Percentiles rank a stretch among this genome's conserved stretches.
These are phyloP conservation scores for Westerdykella ornata DNA, from an alignment of 2,329 filamentous ascomycete species.

Conservation along the genomic window DNA sequence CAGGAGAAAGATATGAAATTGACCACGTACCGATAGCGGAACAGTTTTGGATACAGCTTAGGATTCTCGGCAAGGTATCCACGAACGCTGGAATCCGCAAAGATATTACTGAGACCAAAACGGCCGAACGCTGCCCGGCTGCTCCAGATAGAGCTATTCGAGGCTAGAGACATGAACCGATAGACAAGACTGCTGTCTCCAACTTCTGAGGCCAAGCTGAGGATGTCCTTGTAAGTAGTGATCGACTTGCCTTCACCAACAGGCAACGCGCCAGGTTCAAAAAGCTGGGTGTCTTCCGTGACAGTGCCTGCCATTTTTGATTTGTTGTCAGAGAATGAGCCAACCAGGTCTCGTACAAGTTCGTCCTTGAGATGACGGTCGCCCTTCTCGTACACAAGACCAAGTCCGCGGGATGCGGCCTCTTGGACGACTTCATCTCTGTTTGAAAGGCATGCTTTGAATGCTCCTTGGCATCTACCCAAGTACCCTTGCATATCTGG, in stretches of 20 bases:
- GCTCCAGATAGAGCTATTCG: constrained; percentile 94
- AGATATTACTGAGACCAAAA: constrained; percentile 84
- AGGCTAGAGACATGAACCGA: constrained; percentile 95
- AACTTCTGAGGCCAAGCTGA: constrained; percentile 90
- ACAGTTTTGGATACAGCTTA: constrained; percentile 92
- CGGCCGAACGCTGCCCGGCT: constrained; percentile 93
- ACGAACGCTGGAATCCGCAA: constrained; percentile 71
- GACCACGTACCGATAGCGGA: constrained; percentile 60
- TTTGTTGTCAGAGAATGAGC: constrained; percentile 72
- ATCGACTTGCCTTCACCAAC: constrained; percentile 78
- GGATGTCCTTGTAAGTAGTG: constrained; percentile 96
- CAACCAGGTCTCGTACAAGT: constrained; percentile 78
- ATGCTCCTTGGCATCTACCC: constrained; percentile 74
- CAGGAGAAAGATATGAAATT: background rate
- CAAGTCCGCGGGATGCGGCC: constrained; percentile 81
- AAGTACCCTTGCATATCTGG: constrained; percentile 65
- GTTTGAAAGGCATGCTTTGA: constrained; percentile 79
- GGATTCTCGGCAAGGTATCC: constrained; percentile 71
- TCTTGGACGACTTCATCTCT: constrained; percentile 94
- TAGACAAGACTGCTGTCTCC: constrained; percentile 95
- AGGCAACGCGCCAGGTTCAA: constrained; percentile 82
- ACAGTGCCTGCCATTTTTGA: constrained; percentile 68
- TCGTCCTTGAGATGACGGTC: constrained; percentile 72
- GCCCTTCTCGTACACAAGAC: constrained; percentile 90
- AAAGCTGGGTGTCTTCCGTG: constrained; percentile 83